phyloP scores from a whole-genome alignment of 768 basidiomycete genomes.

The Tylopilus vinaceipallidus region DNA sequence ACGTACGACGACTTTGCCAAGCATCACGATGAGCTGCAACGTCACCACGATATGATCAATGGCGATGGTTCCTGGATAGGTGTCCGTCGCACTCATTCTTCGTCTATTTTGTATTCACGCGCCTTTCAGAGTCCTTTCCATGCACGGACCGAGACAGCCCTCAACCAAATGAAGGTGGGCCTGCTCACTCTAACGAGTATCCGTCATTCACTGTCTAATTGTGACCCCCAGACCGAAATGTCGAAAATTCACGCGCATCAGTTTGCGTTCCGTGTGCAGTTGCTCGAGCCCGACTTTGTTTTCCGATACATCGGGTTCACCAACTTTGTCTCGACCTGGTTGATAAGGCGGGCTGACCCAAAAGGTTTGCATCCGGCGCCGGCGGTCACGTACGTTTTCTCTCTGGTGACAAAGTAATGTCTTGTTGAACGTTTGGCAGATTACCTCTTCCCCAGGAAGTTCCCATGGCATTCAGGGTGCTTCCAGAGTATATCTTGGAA shows the following conservation, averaged over 20 bases:
- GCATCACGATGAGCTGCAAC: constrained; percentile 72
- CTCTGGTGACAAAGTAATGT: neutral
- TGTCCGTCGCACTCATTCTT: constrained; percentile 42
- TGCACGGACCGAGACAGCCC: constrained; percentile 72
- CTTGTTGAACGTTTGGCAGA: constrained; percentile 39
- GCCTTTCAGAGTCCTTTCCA: constrained; percentile 60
- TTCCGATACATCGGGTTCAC: constrained; percentile 78
- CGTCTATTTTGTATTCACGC: neutral
- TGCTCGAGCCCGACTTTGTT: constrained; percentile 83
- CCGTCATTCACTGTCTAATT: neutral
- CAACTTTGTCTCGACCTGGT: constrained; percentile 91
- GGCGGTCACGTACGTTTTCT: constrained; percentile 56
- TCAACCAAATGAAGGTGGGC: constrained; percentile 74
- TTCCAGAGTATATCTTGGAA: constrained; percentile 94
- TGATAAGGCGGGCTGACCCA: constrained; percentile 88
- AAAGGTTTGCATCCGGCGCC: constrained; percentile 71
- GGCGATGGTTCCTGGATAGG: constrained; percentile 82
- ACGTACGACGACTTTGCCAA: constrained; percentile 71
- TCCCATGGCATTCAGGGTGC: constrained; percentile 77
- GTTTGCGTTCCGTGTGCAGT: constrained; percentile 78
- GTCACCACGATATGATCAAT: constrained; percentile 72
- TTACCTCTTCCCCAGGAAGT: constrained; percentile 85
- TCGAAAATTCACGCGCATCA: constrained; percentile 69
- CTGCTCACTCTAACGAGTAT: neutral
- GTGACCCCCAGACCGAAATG: constrained; percentile 57